Percentiles rank a stretch among this genome's conserved stretches.
phyloP scores from a whole-genome alignment of 75 land plant species.

The Sequoiadendron giganteum region DNA sequence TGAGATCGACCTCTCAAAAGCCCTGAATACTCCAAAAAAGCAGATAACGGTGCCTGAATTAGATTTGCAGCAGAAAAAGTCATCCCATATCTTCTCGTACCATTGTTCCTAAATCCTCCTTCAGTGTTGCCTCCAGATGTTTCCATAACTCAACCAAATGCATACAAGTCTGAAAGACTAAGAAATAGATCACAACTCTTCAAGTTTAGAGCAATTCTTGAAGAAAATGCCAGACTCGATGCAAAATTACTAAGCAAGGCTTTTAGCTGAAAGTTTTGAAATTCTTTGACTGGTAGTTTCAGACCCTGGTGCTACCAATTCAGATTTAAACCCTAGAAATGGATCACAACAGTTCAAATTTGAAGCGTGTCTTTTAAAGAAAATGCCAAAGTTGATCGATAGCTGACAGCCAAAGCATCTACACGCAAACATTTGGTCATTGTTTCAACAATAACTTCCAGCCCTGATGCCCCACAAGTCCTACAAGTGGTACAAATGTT shows the following conservation, averaged over 20 bases:
- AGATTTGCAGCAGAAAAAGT: constrained; percentile 63
- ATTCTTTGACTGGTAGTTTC: not conserved
- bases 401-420: not conserved
- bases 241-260: not conserved
- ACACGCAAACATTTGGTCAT: not conserved
- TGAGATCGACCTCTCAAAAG: constrained; percentile 46
- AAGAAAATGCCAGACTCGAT: not conserved
- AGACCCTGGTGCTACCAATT: not conserved
- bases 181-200: no score
- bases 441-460: not conserved
- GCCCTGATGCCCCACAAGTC: not conserved
- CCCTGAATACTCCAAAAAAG: constrained; percentile 68
- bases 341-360: not conserved
- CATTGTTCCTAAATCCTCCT: not conserved
- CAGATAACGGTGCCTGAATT: constrained; percentile 59
- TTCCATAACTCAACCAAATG: not conserved
- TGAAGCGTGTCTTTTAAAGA: not conserved
- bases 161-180: not conserved
- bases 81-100: constrained; percentile 60
- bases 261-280: not conserved
- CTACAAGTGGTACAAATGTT: not conserved
- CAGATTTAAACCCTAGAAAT: not conserved
- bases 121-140: constrained; percentile 7
- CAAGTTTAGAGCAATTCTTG: not conserved
- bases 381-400: not conserved